phyloP scores from a whole-genome alignment of 176 grass and related monocot genomes.

The Pharus latifolius region DNA sequence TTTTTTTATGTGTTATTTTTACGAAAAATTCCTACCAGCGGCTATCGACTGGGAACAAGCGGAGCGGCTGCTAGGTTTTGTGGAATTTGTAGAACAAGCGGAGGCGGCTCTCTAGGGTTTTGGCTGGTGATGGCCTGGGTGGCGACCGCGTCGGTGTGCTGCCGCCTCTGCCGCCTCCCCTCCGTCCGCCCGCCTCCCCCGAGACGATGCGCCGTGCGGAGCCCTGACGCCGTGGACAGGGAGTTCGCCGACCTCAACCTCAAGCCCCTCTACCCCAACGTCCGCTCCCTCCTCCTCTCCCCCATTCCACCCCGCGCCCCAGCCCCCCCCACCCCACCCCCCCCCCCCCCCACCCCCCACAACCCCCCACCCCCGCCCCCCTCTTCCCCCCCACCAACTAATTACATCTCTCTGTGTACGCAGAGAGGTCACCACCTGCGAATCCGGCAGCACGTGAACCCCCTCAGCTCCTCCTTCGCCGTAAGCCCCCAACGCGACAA shows the following conservation, averaged over 20 bases:
- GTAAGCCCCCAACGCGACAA: conserved; percentile 20
- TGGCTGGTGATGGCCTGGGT: conserved; percentile 13
- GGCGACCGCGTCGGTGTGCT: conserved; percentile 6
- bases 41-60: no score
- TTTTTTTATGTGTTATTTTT: no score
- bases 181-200: neutral
- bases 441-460: conserved; percentile 95
- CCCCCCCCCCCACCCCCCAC: neutral
- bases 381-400: no score
- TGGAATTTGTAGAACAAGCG: neutral
- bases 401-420: neutral
- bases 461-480: conserved; percentile 72
- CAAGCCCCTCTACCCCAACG: conserved; percentile 51
- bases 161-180: conserved; percentile 8
- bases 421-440: conserved; percentile 78
- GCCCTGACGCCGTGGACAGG: conserved; percentile 58
- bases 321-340: neutral
- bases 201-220: conserved; percentile 17
- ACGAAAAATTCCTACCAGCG: no score
- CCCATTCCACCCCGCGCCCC: neutral
- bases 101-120: neutral
- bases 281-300: conserved; percentile 12
- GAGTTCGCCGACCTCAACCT: conserved; percentile 91
- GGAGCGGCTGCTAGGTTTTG: neutral
- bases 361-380: neutral